Evolutionary conservation across 1,284 basidiomycete species (phyloP).

Genomic region (Wallemia hederae): DNA sequence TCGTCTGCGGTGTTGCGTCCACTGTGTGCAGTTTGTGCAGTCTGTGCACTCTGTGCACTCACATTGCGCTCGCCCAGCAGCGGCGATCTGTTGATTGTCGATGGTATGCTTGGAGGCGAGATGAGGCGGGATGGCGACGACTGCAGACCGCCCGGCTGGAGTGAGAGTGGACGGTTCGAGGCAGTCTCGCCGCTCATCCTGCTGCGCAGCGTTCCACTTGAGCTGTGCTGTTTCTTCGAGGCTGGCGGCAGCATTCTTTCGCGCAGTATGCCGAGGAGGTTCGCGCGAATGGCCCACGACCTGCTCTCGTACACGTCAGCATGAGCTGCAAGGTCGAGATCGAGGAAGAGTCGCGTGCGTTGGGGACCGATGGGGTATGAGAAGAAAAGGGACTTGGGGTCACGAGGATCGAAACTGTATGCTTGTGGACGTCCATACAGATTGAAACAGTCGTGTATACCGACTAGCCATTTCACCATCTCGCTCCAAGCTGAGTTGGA

Average conservation of each 20-base stretch:
- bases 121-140: neutral
- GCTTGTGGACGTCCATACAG: constrained; percentile 54
- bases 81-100: neutral
- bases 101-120: neutral
- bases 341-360: neutral
- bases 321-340: neutral
- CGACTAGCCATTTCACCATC: constrained; percentile 83
- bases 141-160: neutral
- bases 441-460: constrained; percentile 62
- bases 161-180: no score
- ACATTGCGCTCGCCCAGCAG: neutral
- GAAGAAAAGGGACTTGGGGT: constrained; percentile 24
- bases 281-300: neutral
- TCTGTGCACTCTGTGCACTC: neutral
- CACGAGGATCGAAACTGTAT: constrained; percentile 63
- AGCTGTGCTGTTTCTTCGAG: no score
- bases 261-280: neutral
- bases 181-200: no score
- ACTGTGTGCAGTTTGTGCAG: no score
- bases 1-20: neutral
- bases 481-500: constrained; percentile 11
- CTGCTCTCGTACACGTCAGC: neutral
- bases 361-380: constrained; percentile 8
- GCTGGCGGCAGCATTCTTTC: neutral
- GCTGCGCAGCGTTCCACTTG: no score